Percentiles rank a stretch among this genome's conserved stretches.
phyloP scores from a whole-genome alignment of 75 land plant genomes.

The Selaginella moellendorffii region DNA sequence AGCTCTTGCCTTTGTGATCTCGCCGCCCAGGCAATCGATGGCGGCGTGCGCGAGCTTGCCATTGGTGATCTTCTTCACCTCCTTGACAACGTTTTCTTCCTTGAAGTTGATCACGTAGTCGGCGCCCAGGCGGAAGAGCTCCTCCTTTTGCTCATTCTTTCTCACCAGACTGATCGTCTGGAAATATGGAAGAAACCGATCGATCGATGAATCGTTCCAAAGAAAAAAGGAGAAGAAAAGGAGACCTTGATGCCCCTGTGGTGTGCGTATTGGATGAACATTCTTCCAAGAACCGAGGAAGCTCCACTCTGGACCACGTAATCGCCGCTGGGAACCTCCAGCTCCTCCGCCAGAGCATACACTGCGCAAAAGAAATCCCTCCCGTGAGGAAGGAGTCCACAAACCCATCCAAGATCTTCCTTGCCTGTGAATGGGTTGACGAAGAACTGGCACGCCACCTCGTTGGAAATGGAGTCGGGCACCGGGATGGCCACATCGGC shows the following conservation, averaged over 20 bases:
- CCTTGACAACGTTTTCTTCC: constrained; percentile 7
- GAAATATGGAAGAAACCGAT: not conserved
- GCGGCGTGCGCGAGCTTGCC: constrained; percentile 13
- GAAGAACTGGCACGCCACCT: constrained; percentile 17
- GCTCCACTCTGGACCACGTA: not conserved
- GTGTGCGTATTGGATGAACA: constrained; percentile 16
- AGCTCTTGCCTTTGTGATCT: constrained; percentile 16
- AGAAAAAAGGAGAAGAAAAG: too few relatives aligned
- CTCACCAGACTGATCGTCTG: constrained; percentile 19
- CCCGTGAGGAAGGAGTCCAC: constrained; percentile 3
- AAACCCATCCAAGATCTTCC: not conserved
- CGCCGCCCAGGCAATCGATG: constrained; percentile 12
- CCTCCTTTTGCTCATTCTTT: constrained; percentile 13
- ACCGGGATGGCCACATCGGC: constrained; percentile 8
- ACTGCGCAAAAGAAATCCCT: not conserved
- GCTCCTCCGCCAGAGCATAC: constrained; percentile 2
- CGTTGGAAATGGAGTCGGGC: constrained; percentile 20
- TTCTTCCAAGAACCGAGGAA: constrained; percentile 5
- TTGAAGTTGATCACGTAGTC: not conserved
- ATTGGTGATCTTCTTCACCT: constrained; percentile 13
- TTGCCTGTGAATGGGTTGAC: constrained; percentile 23
- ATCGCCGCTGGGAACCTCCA: constrained; percentile 11
- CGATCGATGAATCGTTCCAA: too few relatives aligned
- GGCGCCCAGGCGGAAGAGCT: constrained; percentile 9
- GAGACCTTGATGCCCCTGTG: constrained; percentile 17